Evolutionary conservation across 177 flowering plant genomes (phyloP).

Genomic region (Tripterygium wilfordii): DNA sequence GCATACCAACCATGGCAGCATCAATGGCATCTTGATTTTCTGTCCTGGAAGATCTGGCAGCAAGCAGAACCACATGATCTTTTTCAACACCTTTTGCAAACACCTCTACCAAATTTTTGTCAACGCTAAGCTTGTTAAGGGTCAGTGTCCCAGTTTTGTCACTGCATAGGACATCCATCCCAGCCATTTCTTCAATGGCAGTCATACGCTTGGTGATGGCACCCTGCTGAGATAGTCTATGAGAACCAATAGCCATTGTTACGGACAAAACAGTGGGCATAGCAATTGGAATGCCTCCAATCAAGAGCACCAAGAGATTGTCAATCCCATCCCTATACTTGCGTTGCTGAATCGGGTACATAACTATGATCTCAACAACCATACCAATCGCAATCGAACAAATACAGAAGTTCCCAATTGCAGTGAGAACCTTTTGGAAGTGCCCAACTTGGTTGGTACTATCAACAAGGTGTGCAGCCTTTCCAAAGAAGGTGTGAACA

Average conservation of each 20-base stretch:
- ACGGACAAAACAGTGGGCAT: constrained; percentile 76
- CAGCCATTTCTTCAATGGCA: constrained; percentile 73
- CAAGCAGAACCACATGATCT: constrained; percentile 50
- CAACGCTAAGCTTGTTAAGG: constrained; percentile 59
- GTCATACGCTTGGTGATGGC: constrained; percentile 80
- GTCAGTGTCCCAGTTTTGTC: constrained; percentile 73
- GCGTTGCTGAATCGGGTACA: constrained; percentile 68
- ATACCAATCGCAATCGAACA: constrained; percentile 77
- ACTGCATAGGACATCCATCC: constrained; percentile 67
- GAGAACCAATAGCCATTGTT: constrained; percentile 72
- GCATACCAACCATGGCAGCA: constrained; percentile 65
- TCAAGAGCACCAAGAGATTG: constrained; percentile 61
- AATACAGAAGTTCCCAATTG: too few relatives aligned
- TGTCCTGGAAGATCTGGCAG: constrained; percentile 62
- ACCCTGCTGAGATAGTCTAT: constrained; percentile 66
- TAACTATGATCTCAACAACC: constrained; percentile 54
- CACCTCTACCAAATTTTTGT: constrained; percentile 53
- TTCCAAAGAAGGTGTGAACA: constrained; percentile 71
- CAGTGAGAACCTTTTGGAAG: constrained; percentile 66
- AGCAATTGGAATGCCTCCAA: constrained; percentile 75
- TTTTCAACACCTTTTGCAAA: constrained; percentile 55
- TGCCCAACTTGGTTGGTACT: constrained; percentile 72
- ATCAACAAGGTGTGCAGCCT: constrained; percentile 73
- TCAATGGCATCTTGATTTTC: constrained; percentile 79
- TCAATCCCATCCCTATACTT: too few relatives aligned